These are phyloP conservation scores for Calamus simplicifolius DNA, from an alignment of 176 grass and related monocot species.

Conservation along the genomic window DNA sequence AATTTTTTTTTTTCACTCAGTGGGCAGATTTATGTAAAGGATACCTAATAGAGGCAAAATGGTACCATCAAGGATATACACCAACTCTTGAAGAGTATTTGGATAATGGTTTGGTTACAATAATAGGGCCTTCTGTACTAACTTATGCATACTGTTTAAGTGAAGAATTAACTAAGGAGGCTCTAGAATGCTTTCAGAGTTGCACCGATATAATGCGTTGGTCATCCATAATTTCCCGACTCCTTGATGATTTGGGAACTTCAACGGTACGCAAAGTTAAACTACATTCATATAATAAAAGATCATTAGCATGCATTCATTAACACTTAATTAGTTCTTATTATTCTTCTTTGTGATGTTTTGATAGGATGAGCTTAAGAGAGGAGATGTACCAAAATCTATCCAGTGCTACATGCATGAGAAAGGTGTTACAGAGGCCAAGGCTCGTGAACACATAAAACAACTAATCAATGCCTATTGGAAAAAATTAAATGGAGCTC, in stretches of 20 bases:
- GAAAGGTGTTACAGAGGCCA: conserved; percentile 9
- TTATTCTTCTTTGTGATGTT: no score
- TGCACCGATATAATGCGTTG: conserved; percentile 27
- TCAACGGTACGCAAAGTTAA: background rate
- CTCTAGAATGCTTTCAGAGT: background rate
- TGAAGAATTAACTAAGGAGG: background rate
- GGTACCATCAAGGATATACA: conserved; percentile 18
- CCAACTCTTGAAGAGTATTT: conserved; percentile 37
- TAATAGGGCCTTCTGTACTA: conserved; percentile 25
- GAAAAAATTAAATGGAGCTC: no score
- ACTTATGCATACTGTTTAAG: conserved; percentile 19
- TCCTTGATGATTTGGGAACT: conserved; percentile 35
- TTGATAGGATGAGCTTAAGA: background rate
- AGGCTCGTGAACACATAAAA: conserved; percentile 13
- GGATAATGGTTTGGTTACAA: conserved; percentile 32
- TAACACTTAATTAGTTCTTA: no score
- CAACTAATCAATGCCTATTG: background rate
- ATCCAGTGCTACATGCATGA: conserved; percentile 37
- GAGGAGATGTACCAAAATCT: conserved; percentile 27
- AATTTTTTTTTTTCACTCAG: conserved; percentile 6
- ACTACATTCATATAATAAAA: background rate
- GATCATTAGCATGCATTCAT: no score
- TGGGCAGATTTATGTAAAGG: conserved; percentile 37
- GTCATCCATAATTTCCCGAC: conserved; percentile 30
- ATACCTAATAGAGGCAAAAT: conserved; percentile 34